Evolutionary conservation across 805 yeast species (phyloP).

Genomic region (Yamadazyma ubonensis): DNA sequence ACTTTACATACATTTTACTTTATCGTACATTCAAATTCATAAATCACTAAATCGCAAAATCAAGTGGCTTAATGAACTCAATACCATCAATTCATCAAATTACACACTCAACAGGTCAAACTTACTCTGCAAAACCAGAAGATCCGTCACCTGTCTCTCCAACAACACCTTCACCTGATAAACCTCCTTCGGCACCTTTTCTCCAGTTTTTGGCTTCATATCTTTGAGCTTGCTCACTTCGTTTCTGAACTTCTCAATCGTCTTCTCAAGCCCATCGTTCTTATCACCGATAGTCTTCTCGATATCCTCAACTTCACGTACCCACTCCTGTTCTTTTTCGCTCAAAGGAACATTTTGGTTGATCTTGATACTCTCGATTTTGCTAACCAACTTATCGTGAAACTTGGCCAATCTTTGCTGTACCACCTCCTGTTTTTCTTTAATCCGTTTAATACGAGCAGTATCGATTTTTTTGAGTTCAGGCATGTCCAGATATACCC

Average conservation of each 20-base stretch:
- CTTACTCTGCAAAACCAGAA: slow-evolving; percentile 1
- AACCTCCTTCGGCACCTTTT: background rate
- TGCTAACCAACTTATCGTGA: slow-evolving; percentile 22
- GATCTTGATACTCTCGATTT: slow-evolving; percentile 24
- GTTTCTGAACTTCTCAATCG: slow-evolving; percentile 17
- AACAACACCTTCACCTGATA: background rate
- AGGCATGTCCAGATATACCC: too few relatives aligned
- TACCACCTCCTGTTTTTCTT: too few relatives aligned
- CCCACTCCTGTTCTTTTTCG: slow-evolving; percentile 35
- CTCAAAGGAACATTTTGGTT: slow-evolving; percentile 31
- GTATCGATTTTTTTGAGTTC: too few relatives aligned
- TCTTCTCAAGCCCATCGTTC: slow-evolving; percentile 14
- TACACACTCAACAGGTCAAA: slow-evolving; percentile 1
- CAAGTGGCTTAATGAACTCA: too few relatives aligned
- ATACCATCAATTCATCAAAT: too few relatives aligned
- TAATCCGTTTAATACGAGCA: too few relatives aligned
- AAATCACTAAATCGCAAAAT: too few relatives aligned
- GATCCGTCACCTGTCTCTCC: background rate
- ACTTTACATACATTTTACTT: too few relatives aligned
- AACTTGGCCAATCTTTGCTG: slow-evolving; percentile 21
- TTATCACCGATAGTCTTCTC: slow-evolving; percentile 13
- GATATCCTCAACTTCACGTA: slow-evolving; percentile 34
- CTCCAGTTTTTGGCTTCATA: background rate
- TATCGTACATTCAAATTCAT: too few relatives aligned
- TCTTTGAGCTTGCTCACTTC: slow-evolving; percentile 18